Evolutionary conservation across 1,139 yeast genomes (phyloP).

Genomic region (Suhomyces maxii): DNA sequence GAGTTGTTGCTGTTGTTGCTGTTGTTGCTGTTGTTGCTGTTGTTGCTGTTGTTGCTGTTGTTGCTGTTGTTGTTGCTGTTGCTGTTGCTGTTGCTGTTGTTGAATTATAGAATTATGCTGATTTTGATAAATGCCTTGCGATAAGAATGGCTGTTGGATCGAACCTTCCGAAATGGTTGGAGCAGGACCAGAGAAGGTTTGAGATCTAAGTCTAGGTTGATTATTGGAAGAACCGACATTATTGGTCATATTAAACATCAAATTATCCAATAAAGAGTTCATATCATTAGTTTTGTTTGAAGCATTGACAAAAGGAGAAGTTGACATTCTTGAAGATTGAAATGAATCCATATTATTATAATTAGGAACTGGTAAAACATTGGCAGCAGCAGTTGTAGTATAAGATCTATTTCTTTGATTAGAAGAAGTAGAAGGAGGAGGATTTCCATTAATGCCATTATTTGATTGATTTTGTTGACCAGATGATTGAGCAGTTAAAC

Average conservation of each 20-base stretch:
- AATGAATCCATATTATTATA: constrained; percentile 15
- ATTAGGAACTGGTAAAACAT: constrained; percentile 14
- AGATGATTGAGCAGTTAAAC: constrained; percentile 27
- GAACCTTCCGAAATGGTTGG: constrained; percentile 24
- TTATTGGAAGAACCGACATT: constrained; percentile 12
- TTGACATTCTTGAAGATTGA: constrained; percentile 14
- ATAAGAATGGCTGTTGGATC: constrained; percentile 7
- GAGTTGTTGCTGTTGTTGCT: constrained; percentile 6
- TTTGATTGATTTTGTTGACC: constrained; percentile 4
- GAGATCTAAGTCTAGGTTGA: constrained; percentile 38
- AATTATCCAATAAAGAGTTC: constrained; percentile 33
- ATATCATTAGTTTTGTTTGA: constrained; percentile 27
- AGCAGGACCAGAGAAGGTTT: constrained; percentile 43
- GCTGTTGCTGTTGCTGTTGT: constrained; percentile 16
- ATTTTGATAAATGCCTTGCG: constrained; percentile 5
- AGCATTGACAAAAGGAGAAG: constrained; percentile 17
- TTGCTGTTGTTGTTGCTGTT: constrained; percentile 38
- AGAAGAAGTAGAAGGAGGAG: constrained; percentile 2
- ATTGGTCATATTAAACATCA: constrained; percentile 25
- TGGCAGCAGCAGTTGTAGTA: constrained; percentile 46
- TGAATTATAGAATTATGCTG: constrained; percentile 13
- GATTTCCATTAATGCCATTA: not conserved
- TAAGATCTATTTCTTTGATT: constrained; percentile 46
- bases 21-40: constrained; percentile 9
- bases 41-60: not conserved